phyloP scores from a whole-genome alignment of 2,329 filamentous ascomycete species.

The Stagonosporopsis cucurbitacearum region DNA sequence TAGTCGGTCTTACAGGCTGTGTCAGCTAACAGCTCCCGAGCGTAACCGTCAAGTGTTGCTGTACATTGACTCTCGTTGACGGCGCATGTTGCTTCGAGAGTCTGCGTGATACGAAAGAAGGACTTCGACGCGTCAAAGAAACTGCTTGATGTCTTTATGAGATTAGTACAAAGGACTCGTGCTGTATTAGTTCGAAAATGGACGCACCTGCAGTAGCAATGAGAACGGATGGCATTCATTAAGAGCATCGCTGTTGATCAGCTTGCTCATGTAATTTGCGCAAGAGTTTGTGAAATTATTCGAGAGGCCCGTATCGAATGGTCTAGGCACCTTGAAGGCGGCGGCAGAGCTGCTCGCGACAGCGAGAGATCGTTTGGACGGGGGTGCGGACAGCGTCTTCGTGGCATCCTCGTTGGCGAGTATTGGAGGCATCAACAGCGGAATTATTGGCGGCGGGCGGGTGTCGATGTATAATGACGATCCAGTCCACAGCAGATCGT shows the following conservation, averaged over 20 bases:
- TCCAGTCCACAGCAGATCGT: conserved; percentile 40
- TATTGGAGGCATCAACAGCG: conserved; percentile 45
- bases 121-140: conserved; percentile 84
- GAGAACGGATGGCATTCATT: conserved; percentile 82
- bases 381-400: conserved; percentile 28
- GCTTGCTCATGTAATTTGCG: conserved; percentile 69
- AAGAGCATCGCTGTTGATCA: conserved; percentile 72
- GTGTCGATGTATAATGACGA: conserved; percentile 41
- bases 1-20: conserved; percentile 77
- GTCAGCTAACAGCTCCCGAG: conserved; percentile 66
- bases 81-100: conserved; percentile 79
- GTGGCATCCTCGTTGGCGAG: conserved; percentile 33
- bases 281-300: conserved; percentile 65
- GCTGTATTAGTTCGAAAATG: not conserved
- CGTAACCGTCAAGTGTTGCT: conserved; percentile 68
- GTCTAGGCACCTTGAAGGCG: conserved; percentile 47
- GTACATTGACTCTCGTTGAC: conserved; percentile 71
- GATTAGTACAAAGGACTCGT: conserved; percentile 14
- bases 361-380: conserved; percentile 34
- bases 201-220: conserved; percentile 75
- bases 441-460: conserved; percentile 35
- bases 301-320: conserved; percentile 57
- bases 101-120: conserved; percentile 72
- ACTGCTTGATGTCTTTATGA: conserved; percentile 73
- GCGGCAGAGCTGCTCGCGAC: conserved; percentile 28